Evolutionary conservation across 768 basidiomycete species (phyloP), one percentile per base, ranked within the genome.

Genomic region (Mycena floridula): DNA sequence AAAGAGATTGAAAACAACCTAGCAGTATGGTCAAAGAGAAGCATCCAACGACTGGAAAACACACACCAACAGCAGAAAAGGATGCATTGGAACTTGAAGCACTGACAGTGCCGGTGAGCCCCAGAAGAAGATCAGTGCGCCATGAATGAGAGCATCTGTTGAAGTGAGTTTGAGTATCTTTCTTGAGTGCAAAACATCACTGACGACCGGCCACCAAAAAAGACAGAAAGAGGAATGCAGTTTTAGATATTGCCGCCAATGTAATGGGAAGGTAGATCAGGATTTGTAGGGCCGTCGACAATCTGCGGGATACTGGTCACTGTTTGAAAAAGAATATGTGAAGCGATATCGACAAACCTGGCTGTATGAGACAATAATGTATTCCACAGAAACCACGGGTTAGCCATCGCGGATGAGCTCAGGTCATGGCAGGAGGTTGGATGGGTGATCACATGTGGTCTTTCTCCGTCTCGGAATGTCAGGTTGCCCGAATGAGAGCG

Each of bases 1-100:
- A 62, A 89, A 90, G 27, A 81, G 73, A 59, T 92, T 92, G 75
- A 92, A 92, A 59, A 79, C 87, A 46, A n/a, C n/a, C n/a, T n/a
- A n/a, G n/a, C n/a, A n/a, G n/a, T n/a, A n/a, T n/a, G n/a, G n/a
- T n/a, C n/a, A n/a, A n/a, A n/a, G n/a, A n/a, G n/a, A n/a, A n/a
- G n/a, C n/a, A n/a, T n/a, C n/a, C n/a, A n/a, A n/a, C n/a, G n/a
- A n/a, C n/a, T n/a, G n/a, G n/a, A n/a, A n/a, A n/a, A n/a, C n/a
- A n/a, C n/a, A n/a, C n/a, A 91, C 77, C 40, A 92, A 81, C 35
- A 92, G 79, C 25, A 92, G 74, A 63, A 91, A 88, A 0, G 89
- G 82, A 60, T 91, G 89, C 70, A 89, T 81, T 7, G 89, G 89
- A 25, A 91, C 76, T 65, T 92, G 89, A 45, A 90, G 69, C 47